Conservation (phyloP, 257 asterid species). For the Cynanchum wilfordii region DNA sequence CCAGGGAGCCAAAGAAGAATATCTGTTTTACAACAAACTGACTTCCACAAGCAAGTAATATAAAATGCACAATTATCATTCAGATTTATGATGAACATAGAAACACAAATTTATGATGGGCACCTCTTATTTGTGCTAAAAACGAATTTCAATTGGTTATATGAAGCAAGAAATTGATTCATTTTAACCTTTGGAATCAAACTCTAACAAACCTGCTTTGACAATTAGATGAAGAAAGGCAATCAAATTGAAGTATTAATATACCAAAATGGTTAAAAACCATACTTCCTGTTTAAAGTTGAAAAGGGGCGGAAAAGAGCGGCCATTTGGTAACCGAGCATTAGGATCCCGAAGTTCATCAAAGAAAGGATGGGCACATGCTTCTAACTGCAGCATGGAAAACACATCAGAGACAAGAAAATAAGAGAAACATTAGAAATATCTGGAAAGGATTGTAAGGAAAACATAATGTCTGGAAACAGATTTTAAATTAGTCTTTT, state of each 20-base stretch:
- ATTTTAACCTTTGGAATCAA: background rate
- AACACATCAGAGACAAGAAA: slow-evolving; percentile 5
- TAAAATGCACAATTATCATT: background rate
- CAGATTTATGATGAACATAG: background rate
- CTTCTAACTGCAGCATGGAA: slow-evolving; percentile 61
- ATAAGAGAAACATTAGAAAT: background rate
- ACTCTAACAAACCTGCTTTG: background rate
- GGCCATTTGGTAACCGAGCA: slow-evolving; percentile 76
- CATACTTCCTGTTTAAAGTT: slow-evolving; percentile 79
- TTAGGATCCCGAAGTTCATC: slow-evolving; percentile 81
- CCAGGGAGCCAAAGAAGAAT: background rate
- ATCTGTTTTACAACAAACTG: background rate
- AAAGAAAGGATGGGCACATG: slow-evolving; percentile 85
- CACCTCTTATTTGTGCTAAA: background rate
- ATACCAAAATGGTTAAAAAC: slow-evolving; percentile 14
- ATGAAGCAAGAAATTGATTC: background rate
- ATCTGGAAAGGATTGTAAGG: background rate
- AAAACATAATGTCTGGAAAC: background rate
- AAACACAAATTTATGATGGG: background rate
- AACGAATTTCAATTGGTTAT: background rate
- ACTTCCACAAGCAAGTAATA: background rate
- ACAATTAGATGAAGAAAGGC: background rate
- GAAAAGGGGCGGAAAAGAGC: slow-evolving; percentile 74
- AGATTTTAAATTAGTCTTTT: background rate
- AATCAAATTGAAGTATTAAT: background rate